Conservation (phyloP, 306 rosid species). For the Lablab purpureus region DNA sequence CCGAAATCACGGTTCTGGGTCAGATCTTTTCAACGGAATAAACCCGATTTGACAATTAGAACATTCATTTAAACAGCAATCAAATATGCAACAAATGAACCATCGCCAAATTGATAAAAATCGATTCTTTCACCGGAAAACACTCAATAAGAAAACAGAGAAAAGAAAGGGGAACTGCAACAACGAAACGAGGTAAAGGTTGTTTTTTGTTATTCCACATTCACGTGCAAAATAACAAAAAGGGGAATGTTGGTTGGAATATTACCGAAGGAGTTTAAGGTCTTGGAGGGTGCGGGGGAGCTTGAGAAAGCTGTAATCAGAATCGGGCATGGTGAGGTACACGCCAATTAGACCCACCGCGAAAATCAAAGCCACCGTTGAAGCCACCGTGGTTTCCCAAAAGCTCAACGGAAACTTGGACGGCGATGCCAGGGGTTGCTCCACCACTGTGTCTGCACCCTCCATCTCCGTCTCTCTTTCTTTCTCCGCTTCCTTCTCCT, state of each 20-base stretch:
- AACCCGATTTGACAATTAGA: background rate
- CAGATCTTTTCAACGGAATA: slow-evolving; percentile 33
- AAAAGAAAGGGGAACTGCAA: background rate
- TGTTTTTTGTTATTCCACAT: background rate
- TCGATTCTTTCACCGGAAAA: background rate
- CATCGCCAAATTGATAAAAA: background rate
- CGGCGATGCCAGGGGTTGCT: slow-evolving; percentile 10
- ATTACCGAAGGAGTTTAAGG: slow-evolving; percentile 77
- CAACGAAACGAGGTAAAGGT: no score
- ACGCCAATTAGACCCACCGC: slow-evolving; percentile 64
- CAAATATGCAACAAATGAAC: background rate
- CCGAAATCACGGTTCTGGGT: background rate
- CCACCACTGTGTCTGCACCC: slow-evolving; percentile 39
- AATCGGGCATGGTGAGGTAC: slow-evolving; percentile 87
- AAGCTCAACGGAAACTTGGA: slow-evolving; percentile 64
- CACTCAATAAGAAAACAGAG: background rate
- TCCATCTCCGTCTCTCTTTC: slow-evolving; percentile 45
- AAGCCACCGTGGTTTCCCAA: slow-evolving; percentile 74
- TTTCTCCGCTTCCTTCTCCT: no score
- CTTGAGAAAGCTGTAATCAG: slow-evolving; percentile 98
- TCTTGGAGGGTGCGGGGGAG: slow-evolving; percentile 88
- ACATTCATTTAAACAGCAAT: background rate
- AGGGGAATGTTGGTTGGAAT: background rate
- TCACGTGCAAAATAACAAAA: background rate
- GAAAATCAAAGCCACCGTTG: slow-evolving; percentile 70